A percentile compares a stretch with the other conserved stretches of the same genome.
phyloP scores from a whole-genome alignment of 1,139 yeast genomes.

The Lodderomyces elongisporus region DNA sequence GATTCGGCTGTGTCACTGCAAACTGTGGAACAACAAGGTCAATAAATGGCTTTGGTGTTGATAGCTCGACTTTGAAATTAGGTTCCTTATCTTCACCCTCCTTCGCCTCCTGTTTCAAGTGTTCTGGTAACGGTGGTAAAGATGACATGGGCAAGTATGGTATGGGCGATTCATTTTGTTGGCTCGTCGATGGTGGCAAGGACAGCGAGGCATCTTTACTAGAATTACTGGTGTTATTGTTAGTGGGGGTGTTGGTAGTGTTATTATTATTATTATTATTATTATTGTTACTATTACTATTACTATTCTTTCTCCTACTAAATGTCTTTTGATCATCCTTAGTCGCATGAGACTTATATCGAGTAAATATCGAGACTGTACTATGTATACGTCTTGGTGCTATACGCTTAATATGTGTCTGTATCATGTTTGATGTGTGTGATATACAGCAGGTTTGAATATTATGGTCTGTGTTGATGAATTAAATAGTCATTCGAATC shows the following conservation, averaged over 20 bases:
- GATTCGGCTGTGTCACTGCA: slow-evolving; percentile 17
- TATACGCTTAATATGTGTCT: too few species aligned
- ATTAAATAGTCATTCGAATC: too few species aligned
- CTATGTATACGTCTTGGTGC: too few species aligned
- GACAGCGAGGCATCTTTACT: not conserved
- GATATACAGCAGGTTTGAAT: too few species aligned
- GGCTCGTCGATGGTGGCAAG: too few species aligned
- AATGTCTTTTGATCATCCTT: slow-evolving; percentile 3
- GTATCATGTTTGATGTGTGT: too few species aligned
- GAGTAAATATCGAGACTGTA: too few species aligned
- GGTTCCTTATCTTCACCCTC: too few species aligned
- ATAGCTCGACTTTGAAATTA: slow-evolving; percentile 6
- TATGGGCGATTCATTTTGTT: not conserved
- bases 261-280: not conserved
- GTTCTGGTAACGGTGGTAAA: slow-evolving; percentile 8
- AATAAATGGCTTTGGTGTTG: slow-evolving; percentile 7
- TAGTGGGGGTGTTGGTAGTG: slow-evolving; percentile 1
- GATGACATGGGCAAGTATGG: slow-evolving; percentile 8
- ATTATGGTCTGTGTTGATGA: too few species aligned
- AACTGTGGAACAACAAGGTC: too few species aligned
- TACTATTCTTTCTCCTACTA: slow-evolving; percentile 2
- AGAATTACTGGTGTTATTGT: too few species aligned
- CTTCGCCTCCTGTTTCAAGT: slow-evolving; percentile 4
- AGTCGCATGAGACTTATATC: slow-evolving; percentile 3
- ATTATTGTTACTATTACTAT: not conserved